Percentiles rank a stretch among this genome's conserved stretches.
These are phyloP conservation scores for Ogataea populi-albae DNA, from an alignment of 805 yeast genomes.

Conservation along the genomic window DNA sequence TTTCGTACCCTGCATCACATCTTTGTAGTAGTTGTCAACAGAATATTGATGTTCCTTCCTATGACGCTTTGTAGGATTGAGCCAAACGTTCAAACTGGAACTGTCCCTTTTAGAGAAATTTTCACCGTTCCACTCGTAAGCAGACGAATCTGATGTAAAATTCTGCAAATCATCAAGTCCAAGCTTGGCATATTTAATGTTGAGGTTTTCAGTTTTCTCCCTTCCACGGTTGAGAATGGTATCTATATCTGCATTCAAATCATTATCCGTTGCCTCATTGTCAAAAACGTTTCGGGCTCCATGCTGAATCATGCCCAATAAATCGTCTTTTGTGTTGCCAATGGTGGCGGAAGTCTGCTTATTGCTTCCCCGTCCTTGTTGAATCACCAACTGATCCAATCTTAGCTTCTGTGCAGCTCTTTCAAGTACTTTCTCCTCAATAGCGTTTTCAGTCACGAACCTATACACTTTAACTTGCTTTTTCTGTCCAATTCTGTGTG, in stretches of 20 bases:
- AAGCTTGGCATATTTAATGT: constrained; percentile 76
- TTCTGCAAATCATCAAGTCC: constrained; percentile 94
- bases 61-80: constrained; percentile 73
- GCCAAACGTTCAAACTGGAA: constrained; percentile 53
- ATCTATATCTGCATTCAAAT: constrained; percentile 72
- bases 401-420: constrained; percentile 93
- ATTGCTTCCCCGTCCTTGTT: constrained; percentile 70
- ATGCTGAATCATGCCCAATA: constrained; percentile 92
- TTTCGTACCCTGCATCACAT: constrained; percentile 48
- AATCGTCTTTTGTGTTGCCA: constrained; percentile 75
- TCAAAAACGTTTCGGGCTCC: constrained; percentile 92
- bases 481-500: constrained; percentile 95
- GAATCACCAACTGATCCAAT: constrained; percentile 91
- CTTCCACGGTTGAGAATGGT: constrained; percentile 77
- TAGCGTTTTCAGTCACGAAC: constrained; percentile 92
- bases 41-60: constrained; percentile 77
- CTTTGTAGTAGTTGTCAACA: constrained; percentile 73
- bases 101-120: constrained; percentile 62
- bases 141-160: constrained; percentile 77
- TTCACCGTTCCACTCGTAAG: constrained; percentile 96
- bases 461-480: constrained; percentile 92
- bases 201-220: constrained; percentile 72
- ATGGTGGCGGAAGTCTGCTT: constrained; percentile 41
- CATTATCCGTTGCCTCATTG: constrained; percentile 24
- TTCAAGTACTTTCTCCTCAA: constrained; percentile 93